Conservation (phyloP, 2,329 filamentous ascomycete genomes). For the Leptodontidium sp. region DNA sequence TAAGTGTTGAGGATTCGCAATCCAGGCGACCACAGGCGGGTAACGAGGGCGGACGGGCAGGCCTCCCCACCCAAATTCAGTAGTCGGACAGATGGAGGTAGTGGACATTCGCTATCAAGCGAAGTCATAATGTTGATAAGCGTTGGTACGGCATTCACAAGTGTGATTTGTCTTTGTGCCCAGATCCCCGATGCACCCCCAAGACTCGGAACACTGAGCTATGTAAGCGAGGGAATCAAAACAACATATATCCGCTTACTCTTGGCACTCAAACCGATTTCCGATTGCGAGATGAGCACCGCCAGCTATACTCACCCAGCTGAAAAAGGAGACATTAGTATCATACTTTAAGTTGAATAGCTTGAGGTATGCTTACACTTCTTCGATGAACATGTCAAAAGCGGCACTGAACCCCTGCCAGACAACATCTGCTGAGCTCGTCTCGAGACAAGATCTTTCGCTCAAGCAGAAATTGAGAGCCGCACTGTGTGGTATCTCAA, state of each 20-base stretch:
- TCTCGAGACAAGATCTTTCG: constrained; percentile 22
- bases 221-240: neutral
- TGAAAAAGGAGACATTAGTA: neutral
- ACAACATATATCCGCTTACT: neutral
- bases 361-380: constrained; percentile 18
- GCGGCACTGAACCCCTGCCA: constrained; percentile 25
- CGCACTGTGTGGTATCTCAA: constrained; percentile 27
- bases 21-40: constrained; percentile 17
- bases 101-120: constrained; percentile 20
- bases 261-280: constrained; percentile 21
- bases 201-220: neutral
- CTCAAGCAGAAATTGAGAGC: constrained; percentile 20
- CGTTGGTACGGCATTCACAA: constrained; percentile 23
- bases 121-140: constrained; percentile 27
- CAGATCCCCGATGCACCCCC: constrained; percentile 17
- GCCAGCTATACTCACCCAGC: constrained; percentile 23
- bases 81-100: constrained; percentile 16
- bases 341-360: neutral
- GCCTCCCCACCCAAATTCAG: constrained; percentile 22
- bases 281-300: constrained; percentile 23
- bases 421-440: constrained; percentile 8
- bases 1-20: constrained; percentile 24
- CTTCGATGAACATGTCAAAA: constrained; percentile 26
- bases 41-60: constrained; percentile 4
- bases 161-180: constrained; percentile 18